Conservation (phyloP, 306 rosid genomes). For the Rosa lucieae region DNA sequence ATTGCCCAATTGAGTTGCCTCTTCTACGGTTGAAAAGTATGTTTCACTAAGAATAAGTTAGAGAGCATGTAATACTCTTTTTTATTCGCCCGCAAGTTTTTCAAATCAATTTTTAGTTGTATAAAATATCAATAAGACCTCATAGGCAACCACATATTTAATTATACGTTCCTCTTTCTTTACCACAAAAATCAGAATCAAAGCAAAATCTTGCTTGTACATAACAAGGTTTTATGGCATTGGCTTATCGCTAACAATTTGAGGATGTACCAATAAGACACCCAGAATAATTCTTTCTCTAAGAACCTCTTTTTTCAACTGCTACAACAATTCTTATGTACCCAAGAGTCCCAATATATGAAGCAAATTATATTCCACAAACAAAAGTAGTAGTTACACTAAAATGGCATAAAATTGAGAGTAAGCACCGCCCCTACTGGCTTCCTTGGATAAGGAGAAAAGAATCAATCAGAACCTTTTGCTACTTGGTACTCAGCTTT, state of each 20-base stretch:
- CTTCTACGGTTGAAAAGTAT: no score
- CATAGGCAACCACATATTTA: no score
- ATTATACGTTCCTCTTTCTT: neutral
- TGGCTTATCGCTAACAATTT: neutral
- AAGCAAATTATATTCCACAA: slow-evolving; percentile 18
- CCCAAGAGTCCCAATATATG: neutral
- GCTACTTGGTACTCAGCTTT: neutral
- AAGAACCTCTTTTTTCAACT: neutral
- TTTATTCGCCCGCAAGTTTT: no score
- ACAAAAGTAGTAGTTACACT: neutral
- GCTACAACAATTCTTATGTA: neutral
- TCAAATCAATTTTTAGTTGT: no score
- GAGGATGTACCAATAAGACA: neutral
- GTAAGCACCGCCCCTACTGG: slow-evolving; percentile 3
- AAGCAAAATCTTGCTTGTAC: neutral
- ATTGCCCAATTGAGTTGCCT: no score
- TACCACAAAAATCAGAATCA: neutral
- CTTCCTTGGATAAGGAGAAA: slow-evolving; percentile 24
- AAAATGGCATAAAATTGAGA: neutral
- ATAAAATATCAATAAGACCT: no score
- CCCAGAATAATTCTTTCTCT: slow-evolving; percentile 6
- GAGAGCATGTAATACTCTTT: no score
- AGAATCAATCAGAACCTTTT: slow-evolving; percentile 11
- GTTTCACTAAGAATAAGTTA: no score
- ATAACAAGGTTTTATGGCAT: neutral